phyloP scores from a whole-genome alignment of 768 basidiomycete genomes.

The Boletus rufocinnamomeus region DNA sequence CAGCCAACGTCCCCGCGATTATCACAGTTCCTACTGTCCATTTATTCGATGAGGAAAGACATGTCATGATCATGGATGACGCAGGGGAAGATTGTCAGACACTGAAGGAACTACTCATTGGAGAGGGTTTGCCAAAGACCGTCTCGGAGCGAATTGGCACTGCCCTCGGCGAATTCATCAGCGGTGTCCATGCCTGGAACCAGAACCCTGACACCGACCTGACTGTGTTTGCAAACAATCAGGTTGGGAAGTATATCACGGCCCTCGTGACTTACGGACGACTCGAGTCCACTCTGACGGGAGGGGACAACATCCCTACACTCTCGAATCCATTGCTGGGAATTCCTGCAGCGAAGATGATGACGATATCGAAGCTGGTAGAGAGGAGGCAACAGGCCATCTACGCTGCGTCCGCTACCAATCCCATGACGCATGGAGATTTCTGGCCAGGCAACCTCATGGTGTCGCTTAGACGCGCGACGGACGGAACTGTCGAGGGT shows the following conservation, averaged over 20 bases:
- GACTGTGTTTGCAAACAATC: slow-evolving; percentile 42
- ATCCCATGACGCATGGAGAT: slow-evolving; percentile 50
- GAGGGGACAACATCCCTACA: slow-evolving; percentile 33
- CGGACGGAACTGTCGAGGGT: slow-evolving; percentile 24
- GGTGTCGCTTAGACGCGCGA: slow-evolving; percentile 38
- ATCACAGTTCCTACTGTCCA: slow-evolving; percentile 53
- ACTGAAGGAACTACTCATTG: slow-evolving; percentile 44
- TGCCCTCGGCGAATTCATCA: slow-evolving; percentile 58
- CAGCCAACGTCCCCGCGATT: slow-evolving; percentile 33
- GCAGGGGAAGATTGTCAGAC: slow-evolving; percentile 42
- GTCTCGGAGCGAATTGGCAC: slow-evolving; percentile 49
- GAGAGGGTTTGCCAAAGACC: slow-evolving; percentile 32
- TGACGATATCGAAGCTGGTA: slow-evolving; percentile 36
- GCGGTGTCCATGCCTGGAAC: slow-evolving; percentile 51
- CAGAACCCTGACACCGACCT: slow-evolving; percentile 31
- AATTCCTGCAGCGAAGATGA: slow-evolving; percentile 40
- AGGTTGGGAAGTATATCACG: slow-evolving; percentile 43
- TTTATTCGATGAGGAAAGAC: slow-evolving; percentile 48
- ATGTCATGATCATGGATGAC: slow-evolving; percentile 66
- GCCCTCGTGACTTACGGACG: slow-evolving; percentile 47
- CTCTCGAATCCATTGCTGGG: slow-evolving; percentile 46
- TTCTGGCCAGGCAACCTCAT: slow-evolving; percentile 75
- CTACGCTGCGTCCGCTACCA: slow-evolving; percentile 26
- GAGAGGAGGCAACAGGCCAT: slow-evolving; percentile 36
- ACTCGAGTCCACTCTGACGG: slow-evolving; percentile 42